These are phyloP conservation scores for Actinomortierella ambigua DNA, from an alignment of 371 early-diverging fungal species.

Conservation along the genomic window DNA sequence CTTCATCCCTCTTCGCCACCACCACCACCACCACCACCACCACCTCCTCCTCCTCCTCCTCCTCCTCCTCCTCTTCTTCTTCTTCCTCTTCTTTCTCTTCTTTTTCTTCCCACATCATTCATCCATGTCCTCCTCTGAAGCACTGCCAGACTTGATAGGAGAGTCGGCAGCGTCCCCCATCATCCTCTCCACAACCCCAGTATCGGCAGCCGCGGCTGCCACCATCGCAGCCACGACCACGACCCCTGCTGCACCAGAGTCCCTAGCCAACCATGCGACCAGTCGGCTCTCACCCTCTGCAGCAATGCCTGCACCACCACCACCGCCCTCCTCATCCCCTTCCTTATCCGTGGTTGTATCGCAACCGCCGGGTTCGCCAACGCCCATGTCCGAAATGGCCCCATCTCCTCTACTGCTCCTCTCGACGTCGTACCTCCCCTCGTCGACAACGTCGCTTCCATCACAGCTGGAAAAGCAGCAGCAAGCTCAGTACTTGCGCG, in stretches of 20 bases:
- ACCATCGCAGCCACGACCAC: neutral
- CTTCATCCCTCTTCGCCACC: neutral
- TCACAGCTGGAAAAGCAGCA: neutral
- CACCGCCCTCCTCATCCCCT: slow-evolving; percentile 1
- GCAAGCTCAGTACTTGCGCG: neutral
- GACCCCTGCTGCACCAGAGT: neutral
- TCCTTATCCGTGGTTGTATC: too few relatives aligned
- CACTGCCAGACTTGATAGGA: too few relatives aligned
- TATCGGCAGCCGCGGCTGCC: neutral
- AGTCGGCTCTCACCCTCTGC: neutral
- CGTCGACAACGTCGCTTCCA: neutral
- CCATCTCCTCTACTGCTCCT: neutral
- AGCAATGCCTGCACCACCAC: neutral
- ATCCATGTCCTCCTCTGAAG: neutral
- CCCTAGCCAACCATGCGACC: neutral
- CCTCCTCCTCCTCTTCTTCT: slow-evolving; percentile 1
- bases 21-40: slow-evolving; percentile 1
- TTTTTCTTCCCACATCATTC: neutral
- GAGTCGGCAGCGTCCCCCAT: too few relatives aligned
- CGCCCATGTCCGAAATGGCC: neutral
- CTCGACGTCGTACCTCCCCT: neutral
- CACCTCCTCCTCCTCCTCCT: neutral
- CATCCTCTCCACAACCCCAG: neutral
- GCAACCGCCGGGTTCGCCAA: too few relatives aligned
- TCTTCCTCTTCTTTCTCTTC: neutral